These are phyloP conservation scores for Entelexis paramagnoliae DNA, from an alignment of 1,139 yeast genomes.

Conservation along the genomic window DNA sequence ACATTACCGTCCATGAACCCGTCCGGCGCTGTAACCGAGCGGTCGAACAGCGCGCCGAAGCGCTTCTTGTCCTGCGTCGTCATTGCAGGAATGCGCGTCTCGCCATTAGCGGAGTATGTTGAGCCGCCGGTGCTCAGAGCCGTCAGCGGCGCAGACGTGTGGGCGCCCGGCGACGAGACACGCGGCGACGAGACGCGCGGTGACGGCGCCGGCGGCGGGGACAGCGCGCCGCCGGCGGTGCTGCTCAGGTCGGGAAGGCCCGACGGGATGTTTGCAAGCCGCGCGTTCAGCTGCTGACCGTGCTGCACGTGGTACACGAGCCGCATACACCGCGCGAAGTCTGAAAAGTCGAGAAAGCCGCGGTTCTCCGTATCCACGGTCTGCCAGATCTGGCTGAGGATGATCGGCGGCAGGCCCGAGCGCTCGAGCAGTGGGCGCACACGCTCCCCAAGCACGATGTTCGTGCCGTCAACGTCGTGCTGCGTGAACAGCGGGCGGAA, in stretches of 20 bases:
- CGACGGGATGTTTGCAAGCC: slow-evolving; percentile 40
- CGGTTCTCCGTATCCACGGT: slow-evolving; percentile 72
- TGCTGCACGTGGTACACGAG: slow-evolving; percentile 80
- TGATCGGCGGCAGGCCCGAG: slow-evolving; percentile 68
- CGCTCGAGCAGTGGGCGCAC: slow-evolving; percentile 81
- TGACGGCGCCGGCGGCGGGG: slow-evolving; percentile 10
- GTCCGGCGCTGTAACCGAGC: slow-evolving; percentile 41
- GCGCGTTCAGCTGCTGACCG: slow-evolving; percentile 39
- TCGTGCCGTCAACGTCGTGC: slow-evolving; percentile 69
- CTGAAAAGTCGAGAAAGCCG: slow-evolving; percentile 74
- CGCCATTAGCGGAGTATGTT: slow-evolving; percentile 18
- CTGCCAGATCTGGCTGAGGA: slow-evolving; percentile 90
- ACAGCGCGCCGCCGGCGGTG: slow-evolving; percentile 15
- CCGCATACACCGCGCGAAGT: slow-evolving; percentile 80
- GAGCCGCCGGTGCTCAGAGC: slow-evolving; percentile 14
- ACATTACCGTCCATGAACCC: slow-evolving; percentile 59
- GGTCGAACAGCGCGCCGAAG: slow-evolving; percentile 64
- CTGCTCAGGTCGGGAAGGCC: slow-evolving; percentile 39
- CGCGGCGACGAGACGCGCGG: slow-evolving; percentile 15
- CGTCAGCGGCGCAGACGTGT: slow-evolving; percentile 9
- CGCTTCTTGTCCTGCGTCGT: slow-evolving; percentile 55
- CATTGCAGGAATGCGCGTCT: slow-evolving; percentile 47
- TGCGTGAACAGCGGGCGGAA: slow-evolving; percentile 67
- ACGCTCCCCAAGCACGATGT: slow-evolving; percentile 80
- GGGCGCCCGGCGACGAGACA: neutral